phyloP scores from a whole-genome alignment of 768 basidiomycete species.

The Vararia minispora region DNA sequence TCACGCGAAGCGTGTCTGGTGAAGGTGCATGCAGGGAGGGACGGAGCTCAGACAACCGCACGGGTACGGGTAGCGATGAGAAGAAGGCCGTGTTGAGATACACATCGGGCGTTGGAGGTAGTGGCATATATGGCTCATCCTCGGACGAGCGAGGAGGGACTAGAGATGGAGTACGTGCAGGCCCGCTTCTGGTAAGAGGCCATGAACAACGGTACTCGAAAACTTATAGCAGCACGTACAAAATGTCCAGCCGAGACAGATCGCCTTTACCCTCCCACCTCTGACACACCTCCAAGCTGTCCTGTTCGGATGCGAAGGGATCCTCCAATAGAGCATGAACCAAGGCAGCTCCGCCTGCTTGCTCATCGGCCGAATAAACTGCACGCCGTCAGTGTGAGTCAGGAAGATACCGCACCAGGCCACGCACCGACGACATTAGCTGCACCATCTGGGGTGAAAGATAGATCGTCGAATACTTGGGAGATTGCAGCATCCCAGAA shows the following conservation, averaged over 20 bases:
- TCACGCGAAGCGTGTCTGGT: slow-evolving; percentile 7
- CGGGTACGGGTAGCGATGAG: slow-evolving; percentile 6
- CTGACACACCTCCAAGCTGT: slow-evolving; percentile 30
- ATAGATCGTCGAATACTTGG: slow-evolving; percentile 6
- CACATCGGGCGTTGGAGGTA: background rate
- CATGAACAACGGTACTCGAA: background rate
- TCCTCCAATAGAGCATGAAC: slow-evolving; percentile 64
- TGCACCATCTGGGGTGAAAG: background rate
- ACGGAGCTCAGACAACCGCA: slow-evolving; percentile 19
- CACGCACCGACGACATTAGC: slow-evolving; percentile 9
- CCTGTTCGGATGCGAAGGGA: slow-evolving; percentile 47
- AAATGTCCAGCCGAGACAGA: slow-evolving; percentile 7
- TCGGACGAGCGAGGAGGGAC: background rate
- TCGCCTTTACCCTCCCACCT: slow-evolving; percentile 31
- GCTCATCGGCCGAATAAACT: slow-evolving; percentile 52
- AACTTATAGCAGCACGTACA: slow-evolving; percentile 9
- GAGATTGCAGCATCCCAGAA: slow-evolving; percentile 10
- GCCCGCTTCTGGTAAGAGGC: background rate
- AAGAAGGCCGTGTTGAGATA: slow-evolving; percentile 9
- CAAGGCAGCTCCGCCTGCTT: slow-evolving; percentile 42
- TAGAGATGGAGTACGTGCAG: background rate
- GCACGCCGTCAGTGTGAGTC: background rate
- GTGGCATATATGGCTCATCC: background rate
- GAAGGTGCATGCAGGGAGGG: background rate
- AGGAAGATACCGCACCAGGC: background rate